Evolutionary conservation across 2,329 filamentous ascomycete species (phyloP), one percentile per base, ranked within the genome.

Genomic region (Ascochyta lentis): DNA sequence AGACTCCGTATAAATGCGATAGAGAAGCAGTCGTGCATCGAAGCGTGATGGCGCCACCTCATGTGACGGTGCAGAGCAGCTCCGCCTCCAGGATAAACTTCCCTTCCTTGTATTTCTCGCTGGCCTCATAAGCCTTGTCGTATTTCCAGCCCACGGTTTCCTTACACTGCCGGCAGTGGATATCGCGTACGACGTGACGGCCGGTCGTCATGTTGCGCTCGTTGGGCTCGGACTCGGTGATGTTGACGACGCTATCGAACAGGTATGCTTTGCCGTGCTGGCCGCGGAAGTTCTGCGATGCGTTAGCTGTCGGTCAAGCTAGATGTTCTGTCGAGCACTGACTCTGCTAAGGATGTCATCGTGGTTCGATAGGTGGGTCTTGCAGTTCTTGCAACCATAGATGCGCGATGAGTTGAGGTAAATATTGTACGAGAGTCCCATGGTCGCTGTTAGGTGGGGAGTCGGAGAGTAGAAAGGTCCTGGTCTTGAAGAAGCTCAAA

Each of bases 121-220:
- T 88, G 31, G 81, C 78, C 80, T 99, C 95, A 75, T 90, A 98
- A 1, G 95, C 95, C 80, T 96, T 96, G 78, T 99, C 95, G 76
- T 99, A 99, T 77, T 96, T 98, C 95, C 95, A 99, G 33, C 95
- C 95, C 49, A 99, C 95, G 27, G 89, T 90, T 76, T 93, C 90
- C 73, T 89, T 90, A 84, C 95, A 99, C 77, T 96, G 91, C 55
- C 89, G 85, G 80, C 95, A 99, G 55, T 83, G 83, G 69, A 99
- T 97, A 75, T 99, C 95, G 55, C 95, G 89, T 43, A 99, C 95
- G 53, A 98, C 84, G 77, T 99, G 95, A 50, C 91, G 86, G 49
- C 95, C 95, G 0, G 95, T 99, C 13, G 95, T 99, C 95, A 99
- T 99, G 80, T 90, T 96, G 64, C 95, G 91, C 80, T 99, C 95